A percentile compares a stretch with the other conserved stretches of the same genome.
phyloP scores from a whole-genome alignment of 2,329 filamentous ascomycete species.

The Fusarium oligoseptatum region DNA sequence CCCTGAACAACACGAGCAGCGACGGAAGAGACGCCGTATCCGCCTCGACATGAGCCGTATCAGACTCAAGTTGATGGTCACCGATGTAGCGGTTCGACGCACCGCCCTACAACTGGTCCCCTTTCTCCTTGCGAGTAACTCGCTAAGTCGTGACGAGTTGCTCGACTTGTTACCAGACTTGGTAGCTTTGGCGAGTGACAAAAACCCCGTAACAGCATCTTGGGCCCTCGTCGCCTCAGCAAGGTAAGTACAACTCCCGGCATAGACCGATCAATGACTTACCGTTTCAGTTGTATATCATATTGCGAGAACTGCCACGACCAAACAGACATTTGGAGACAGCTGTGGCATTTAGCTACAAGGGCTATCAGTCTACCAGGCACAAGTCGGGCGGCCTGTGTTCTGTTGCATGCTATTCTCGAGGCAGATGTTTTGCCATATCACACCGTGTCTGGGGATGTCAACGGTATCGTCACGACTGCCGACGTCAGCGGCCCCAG shows the following conservation, averaged over 20 bases:
- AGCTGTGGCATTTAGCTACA: slow-evolving; percentile 80
- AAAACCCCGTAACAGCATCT: slow-evolving; percentile 74
- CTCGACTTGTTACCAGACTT: slow-evolving; percentile 70
- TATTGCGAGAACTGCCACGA: slow-evolving; percentile 51
- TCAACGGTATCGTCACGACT: slow-evolving; percentile 79
- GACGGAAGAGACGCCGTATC: slow-evolving; percentile 66
- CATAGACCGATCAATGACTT: slow-evolving; percentile 26
- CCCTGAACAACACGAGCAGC: slow-evolving; percentile 57
- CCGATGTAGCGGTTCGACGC: slow-evolving; percentile 59
- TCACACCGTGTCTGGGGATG: slow-evolving; percentile 74
- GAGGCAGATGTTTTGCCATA: slow-evolving; percentile 75
- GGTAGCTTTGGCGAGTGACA: slow-evolving; percentile 73
- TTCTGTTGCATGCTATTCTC: slow-evolving; percentile 78
- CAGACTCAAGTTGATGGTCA: slow-evolving; percentile 61
- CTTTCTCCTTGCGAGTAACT: slow-evolving; percentile 65
- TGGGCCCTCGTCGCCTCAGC: slow-evolving; percentile 90
- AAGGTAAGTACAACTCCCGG: slow-evolving; percentile 66
- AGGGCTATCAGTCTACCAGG: slow-evolving; percentile 77
- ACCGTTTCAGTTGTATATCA: slow-evolving; percentile 50
- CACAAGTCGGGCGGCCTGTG: slow-evolving; percentile 82
- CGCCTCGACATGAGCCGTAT: slow-evolving; percentile 60
- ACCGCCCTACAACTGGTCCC: slow-evolving; percentile 70
- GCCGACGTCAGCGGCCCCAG: slow-evolving; percentile 87
- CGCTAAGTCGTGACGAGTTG: slow-evolving; percentile 65
- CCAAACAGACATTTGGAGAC: slow-evolving; percentile 70